Conservation (phyloP, 495 filamentous ascomycete genomes). For the Ascobolus immersus region DNA sequence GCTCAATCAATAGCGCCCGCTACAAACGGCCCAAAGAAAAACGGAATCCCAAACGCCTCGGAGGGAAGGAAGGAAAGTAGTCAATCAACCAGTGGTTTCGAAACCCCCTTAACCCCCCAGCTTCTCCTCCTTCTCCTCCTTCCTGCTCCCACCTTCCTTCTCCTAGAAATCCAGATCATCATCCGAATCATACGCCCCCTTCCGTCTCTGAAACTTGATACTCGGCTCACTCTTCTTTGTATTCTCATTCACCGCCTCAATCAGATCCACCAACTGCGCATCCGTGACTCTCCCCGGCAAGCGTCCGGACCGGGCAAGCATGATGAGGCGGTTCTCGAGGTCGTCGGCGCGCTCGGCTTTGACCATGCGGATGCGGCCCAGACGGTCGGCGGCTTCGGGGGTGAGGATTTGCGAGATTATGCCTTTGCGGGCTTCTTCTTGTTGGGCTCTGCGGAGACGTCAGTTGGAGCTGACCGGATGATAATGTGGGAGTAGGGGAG, state of each 20-base stretch:
- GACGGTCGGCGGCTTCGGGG: slow-evolving; percentile 74
- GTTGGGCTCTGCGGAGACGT: no score
- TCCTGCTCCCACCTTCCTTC: background rate
- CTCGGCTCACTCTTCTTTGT: slow-evolving; percentile 36
- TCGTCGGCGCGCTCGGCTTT: slow-evolving; percentile 77
- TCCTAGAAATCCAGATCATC: slow-evolving; percentile 52
- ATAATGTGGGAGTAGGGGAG: slow-evolving; percentile 15
- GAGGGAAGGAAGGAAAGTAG: no score
- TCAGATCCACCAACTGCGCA: slow-evolving; percentile 70
- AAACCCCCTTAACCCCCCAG: background rate
- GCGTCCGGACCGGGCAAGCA: slow-evolving; percentile 69
- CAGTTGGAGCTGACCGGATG: slow-evolving; percentile 5
- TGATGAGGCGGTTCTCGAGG: slow-evolving; percentile 78
- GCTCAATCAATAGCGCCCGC: no score
- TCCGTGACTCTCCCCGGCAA: slow-evolving; percentile 71
- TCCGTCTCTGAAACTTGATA: slow-evolving; percentile 62
- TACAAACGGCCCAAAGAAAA: no score
- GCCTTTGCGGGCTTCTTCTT: slow-evolving; percentile 42
- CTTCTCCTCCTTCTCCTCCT: background rate
- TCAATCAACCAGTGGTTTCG: no score
- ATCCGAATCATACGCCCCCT: slow-evolving; percentile 43
- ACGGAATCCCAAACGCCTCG: no score
- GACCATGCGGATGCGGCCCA: slow-evolving; percentile 83
- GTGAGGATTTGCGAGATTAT: slow-evolving; percentile 80
- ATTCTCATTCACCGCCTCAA: slow-evolving; percentile 58